Base-by-base conservation (phyloP, 2,329 filamentous ascomycete species). In the Albifimbria verrucaria region DNA sequence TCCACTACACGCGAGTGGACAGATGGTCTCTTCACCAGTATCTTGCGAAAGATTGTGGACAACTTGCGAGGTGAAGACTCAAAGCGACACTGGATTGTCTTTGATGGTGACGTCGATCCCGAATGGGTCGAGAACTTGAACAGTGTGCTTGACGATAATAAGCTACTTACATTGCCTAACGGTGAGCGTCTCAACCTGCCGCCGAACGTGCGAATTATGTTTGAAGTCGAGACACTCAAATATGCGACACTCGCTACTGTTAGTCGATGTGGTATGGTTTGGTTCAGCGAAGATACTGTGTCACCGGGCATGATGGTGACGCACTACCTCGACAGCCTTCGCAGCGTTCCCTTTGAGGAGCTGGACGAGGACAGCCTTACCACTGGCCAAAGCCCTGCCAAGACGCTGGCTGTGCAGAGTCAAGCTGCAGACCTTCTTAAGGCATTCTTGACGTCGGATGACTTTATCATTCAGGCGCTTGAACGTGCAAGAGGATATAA, bases 121-220 rank as follows among this genome's bases (percentile, higher is more conserved):
- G 95, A 97, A 71, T 99, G 94, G 94, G 94, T 99, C 60, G 94
- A 99, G 70, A 99, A 99, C 71, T 77, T 99, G 79, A 99, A 99
- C 85, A 96, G 90, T 80, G 95, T 99, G 53, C 83, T 99, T 42
- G 94, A 99, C 66, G 94, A 99, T 75, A 99, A 99, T 78, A 99
- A 97, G 71, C 79, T 99, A 42, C 83, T 99, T 26, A 99, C 94
- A 0, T 76, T 99, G 59, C 95, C 94, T 24, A 99, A 99, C 62
- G 94, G 94, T 73, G 94, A 99, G 74, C 93, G 94, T 78, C 86
- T 99, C 52, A 97, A 94, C 67, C 75, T 99, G 43, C 95, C 94
- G 4, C 67, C 89, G 2, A 99, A 99, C 65, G 94, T 99, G 23
- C 90, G 95, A 61, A 96, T 99, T 73, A 97, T 99, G 92, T 99